A percentile compares a stretch with the other conserved stretches of the same genome.
phyloP scores from a whole-genome alignment of 768 basidiomycete genomes.

The Macrolepiota albuminosa region DNA sequence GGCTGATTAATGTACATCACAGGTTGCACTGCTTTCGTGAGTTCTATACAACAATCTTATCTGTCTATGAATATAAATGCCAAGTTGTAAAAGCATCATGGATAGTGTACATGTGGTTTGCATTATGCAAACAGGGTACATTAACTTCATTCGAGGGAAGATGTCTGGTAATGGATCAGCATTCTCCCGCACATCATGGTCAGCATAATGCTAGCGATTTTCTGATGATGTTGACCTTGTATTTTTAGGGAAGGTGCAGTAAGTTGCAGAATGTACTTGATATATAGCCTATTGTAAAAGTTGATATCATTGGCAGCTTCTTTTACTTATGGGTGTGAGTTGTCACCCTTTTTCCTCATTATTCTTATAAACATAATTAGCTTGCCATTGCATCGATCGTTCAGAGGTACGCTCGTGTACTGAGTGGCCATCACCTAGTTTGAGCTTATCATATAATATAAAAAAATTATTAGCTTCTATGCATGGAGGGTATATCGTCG shows the following conservation, averaged over 20 bases:
- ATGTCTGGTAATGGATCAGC: neutral
- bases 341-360: neutral
- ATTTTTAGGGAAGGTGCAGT: neutral
- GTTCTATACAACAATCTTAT: neutral
- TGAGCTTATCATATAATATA: neutral
- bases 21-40: neutral
- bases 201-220: neutral
- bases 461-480: neutral
- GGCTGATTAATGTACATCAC: neutral
- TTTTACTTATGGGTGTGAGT: neutral
- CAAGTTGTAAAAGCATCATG: neutral
- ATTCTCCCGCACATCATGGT: neutral
- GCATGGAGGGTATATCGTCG: neutral
- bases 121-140: neutral
- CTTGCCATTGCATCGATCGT: neutral
- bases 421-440: neutral
- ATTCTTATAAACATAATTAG: neutral
- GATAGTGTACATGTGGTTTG: neutral
- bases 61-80: neutral
- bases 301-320: neutral
- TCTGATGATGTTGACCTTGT: neutral
- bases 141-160: neutral
- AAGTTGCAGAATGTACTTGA: neutral
- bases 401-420: neutral
- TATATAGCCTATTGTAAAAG: neutral